Evolutionary conservation across 768 basidiomycete genomes (phyloP).

Genomic region (Trametes gibbosa): DNA sequence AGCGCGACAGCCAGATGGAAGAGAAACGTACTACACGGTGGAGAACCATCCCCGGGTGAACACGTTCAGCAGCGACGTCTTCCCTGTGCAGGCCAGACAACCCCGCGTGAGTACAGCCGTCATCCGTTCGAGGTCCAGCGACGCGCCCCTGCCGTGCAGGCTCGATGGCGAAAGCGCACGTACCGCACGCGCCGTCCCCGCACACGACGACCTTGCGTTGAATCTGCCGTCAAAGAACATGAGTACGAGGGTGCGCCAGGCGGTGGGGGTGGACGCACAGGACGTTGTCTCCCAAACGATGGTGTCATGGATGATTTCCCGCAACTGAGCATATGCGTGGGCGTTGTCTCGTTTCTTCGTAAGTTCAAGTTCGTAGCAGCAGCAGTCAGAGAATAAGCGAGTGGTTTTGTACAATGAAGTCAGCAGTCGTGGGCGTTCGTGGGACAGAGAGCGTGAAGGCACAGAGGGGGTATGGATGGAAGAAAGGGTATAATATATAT

Average conservation of each 20-base stretch:
- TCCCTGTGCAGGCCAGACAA: constrained; percentile 41
- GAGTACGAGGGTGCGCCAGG: not conserved
- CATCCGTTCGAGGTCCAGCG: no score
- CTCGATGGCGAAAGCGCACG: constrained; percentile 26
- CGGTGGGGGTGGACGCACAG: constrained; percentile 10
- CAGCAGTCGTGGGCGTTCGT: not conserved
- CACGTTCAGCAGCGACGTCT: constrained; percentile 84
- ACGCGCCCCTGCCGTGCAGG: no score
- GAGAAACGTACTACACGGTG: constrained; percentile 74
- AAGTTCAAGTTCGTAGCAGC: not conserved
- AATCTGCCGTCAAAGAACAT: constrained; percentile 30
- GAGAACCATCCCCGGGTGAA: constrained; percentile 93
- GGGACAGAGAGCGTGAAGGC: not conserved
- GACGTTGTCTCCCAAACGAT: constrained; percentile 18
- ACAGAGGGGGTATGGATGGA: not conserved
- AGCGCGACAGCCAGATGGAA: not conserved
- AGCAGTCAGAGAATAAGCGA: not conserved
- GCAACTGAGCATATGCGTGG: constrained; percentile 12
- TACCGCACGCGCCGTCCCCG: constrained; percentile 94
- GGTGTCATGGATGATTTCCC: constrained; percentile 15
- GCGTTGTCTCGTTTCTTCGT: not conserved
- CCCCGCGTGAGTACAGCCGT: not conserved
- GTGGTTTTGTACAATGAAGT: not conserved
- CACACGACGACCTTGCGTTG: constrained; percentile 82
- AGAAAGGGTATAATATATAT: not conserved